Evolutionary conservation across 192 early-diverging fungal genomes (phyloP).

Genomic region (Rhizoclosmatium globosum): DNA sequence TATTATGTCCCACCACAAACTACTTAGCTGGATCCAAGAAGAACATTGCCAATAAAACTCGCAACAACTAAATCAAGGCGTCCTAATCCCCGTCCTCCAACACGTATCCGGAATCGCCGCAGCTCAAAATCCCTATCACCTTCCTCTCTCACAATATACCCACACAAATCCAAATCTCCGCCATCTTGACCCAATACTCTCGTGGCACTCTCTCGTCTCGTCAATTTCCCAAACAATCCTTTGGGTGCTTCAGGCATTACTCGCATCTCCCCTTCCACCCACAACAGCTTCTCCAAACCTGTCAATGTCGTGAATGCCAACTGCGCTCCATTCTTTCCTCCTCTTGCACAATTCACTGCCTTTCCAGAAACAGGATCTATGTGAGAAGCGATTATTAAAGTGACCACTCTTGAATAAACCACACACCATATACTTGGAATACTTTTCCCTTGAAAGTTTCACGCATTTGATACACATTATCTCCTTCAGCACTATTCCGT

Average conservation of each 20-base stretch:
- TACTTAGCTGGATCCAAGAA: not conserved
- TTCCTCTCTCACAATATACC: constrained; percentile 11
- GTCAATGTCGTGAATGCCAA: constrained; percentile 23
- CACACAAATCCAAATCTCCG: constrained; percentile 23
- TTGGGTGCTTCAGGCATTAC: not conserved
- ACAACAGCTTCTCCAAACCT: constrained; percentile 16
- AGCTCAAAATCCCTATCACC: not conserved
- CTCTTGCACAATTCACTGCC: not conserved
- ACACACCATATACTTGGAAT: constrained; percentile 8
- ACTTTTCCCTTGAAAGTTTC: constrained; percentile 7
- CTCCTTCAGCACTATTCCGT: not conserved
- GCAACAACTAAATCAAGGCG: constrained; percentile 9
- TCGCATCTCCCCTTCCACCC: constrained; percentile 25
- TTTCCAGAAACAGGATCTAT: not conserved
- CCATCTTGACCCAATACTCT: not conserved
- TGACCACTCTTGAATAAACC: not conserved
- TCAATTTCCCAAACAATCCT: not conserved
- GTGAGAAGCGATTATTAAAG: not conserved
- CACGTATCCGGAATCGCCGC: constrained; percentile 12
- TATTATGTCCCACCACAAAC: not conserved
- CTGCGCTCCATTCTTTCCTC: not conserved
- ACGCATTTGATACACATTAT: not conserved
- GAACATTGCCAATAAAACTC: constrained; percentile 2
- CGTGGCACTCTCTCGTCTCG: not conserved
- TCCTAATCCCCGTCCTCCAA: constrained; percentile 27